Evolutionary conservation across 73 alveolate species (phyloP).

Genomic region (Halteria grandinella): DNA sequence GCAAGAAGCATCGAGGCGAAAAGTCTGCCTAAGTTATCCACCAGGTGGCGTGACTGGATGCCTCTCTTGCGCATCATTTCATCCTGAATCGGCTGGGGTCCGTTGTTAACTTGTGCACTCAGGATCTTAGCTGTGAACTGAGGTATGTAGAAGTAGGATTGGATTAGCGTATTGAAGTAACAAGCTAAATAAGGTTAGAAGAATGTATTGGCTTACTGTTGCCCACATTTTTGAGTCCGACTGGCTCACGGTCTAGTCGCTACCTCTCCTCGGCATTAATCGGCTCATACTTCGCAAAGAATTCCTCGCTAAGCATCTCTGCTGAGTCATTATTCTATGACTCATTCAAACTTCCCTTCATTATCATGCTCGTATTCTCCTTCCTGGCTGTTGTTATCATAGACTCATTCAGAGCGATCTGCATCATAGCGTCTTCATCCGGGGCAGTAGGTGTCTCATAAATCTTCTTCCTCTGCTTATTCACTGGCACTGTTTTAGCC

Average conservation of each 20-base stretch:
- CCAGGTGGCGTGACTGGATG: constrained; percentile 59
- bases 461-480: background rate
- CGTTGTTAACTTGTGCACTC: constrained; percentile 29
- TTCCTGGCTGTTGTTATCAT: background rate
- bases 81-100: background rate
- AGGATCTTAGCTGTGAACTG: constrained; percentile 65
- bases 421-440: constrained; percentile 7
- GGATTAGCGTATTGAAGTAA: constrained; percentile 76
- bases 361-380: background rate
- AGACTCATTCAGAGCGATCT: constrained; percentile 7
- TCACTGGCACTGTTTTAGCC: background rate
- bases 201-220: constrained; percentile 47
- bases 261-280: constrained; percentile 38
- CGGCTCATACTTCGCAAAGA: constrained; percentile 31
- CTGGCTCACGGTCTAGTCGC: constrained; percentile 71
- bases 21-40: constrained; percentile 51
- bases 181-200: constrained; percentile 52
- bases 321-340: background rate
- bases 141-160: constrained; percentile 73
- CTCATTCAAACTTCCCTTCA: no score
- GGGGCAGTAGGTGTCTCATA: background rate
- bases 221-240: constrained; percentile 86
- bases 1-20: constrained; percentile 69
- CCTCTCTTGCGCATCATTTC: constrained; percentile 16
- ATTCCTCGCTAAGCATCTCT: background rate